Evolutionary conservation across 2,329 filamentous ascomycete species (phyloP).

Genomic region (Sporothrix schenckii): DNA sequence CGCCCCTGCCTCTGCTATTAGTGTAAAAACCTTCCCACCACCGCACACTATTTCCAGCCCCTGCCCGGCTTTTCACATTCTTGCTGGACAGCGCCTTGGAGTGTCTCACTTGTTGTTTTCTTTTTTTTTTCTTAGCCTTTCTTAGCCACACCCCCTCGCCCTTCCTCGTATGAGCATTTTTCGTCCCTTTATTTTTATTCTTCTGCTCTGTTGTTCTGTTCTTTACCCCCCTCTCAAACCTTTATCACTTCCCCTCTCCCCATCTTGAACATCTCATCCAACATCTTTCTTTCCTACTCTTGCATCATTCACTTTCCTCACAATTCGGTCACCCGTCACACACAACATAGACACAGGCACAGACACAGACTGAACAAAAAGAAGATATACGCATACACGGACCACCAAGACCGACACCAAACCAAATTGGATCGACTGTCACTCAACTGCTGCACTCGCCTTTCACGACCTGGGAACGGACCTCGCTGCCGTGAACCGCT

Average conservation of each 20-base stretch:
- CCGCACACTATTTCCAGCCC: slow-evolving; percentile 25
- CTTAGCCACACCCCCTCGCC: neutral
- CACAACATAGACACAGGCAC: neutral
- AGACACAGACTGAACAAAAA: neutral
- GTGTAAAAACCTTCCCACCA: slow-evolving; percentile 16
- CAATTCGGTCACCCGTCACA: neutral
- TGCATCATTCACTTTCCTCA: slow-evolving; percentile 2
- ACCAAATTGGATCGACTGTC: neutral
- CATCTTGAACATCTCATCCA: slow-evolving; percentile 23
- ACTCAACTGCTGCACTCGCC: neutral
- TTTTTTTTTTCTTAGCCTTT: neutral
- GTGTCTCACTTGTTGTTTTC: slow-evolving; percentile 22
- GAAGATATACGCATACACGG: neutral
- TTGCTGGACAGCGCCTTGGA: slow-evolving; percentile 13
- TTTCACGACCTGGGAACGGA: slow-evolving; percentile 22
- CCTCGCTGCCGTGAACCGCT: slow-evolving; percentile 26
- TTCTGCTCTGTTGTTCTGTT: neutral
- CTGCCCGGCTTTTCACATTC: slow-evolving; percentile 24
- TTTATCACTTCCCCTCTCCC: slow-evolving; percentile 19
- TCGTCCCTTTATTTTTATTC: slow-evolving; percentile 12
- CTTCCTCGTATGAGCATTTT: neutral
- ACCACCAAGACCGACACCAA: neutral
- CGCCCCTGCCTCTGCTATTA: slow-evolving; percentile 14
- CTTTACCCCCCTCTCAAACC: neutral
- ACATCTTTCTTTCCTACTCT: slow-evolving; percentile 14